Evolutionary conservation across 2,329 filamentous ascomycete genomes (phyloP).

Genomic region (Fusarium heterosporum): DNA sequence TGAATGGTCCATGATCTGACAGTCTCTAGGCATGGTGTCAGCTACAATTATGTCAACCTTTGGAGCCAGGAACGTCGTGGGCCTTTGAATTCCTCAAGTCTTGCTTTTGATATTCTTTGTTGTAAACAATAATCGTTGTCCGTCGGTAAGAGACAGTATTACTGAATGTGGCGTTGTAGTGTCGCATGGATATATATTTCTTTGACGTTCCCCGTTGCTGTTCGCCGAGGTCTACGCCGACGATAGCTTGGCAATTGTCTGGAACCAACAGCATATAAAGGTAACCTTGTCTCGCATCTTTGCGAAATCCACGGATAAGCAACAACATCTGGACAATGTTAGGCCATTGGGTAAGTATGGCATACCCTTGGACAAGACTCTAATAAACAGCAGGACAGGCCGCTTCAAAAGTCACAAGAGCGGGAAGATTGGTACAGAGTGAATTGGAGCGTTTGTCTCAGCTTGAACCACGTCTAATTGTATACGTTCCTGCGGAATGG

Average conservation of each 20-base stretch:
- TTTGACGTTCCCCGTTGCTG: background rate
- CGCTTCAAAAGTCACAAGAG: background rate
- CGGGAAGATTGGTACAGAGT: constrained; percentile 8
- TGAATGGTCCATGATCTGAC: background rate
- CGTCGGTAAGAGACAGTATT: background rate
- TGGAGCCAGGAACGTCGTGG: background rate
- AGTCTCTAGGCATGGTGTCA: background rate
- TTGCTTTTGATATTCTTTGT: background rate
- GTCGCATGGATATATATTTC: constrained; percentile 10
- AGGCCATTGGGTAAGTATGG: no score
- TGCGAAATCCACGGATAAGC: no score
- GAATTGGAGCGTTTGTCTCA: constrained; percentile 25
- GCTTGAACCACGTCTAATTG: constrained; percentile 5
- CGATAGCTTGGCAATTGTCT: background rate
- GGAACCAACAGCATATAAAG: background rate
- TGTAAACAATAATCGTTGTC: background rate
- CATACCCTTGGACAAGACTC: background rate
- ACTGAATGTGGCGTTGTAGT: constrained; percentile 10
- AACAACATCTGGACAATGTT: no score
- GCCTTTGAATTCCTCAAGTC: background rate
- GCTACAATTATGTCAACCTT: background rate
- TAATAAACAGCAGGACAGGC: background rate
- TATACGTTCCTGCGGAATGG: constrained; percentile 1
- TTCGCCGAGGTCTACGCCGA: constrained; percentile 35
- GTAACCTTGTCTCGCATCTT: no score